Percentiles rank a stretch among this genome's conserved stretches.
Evolutionary conservation across 805 yeast species (phyloP).

Genomic region (Hanseniaspora hatyaiensis): DNA sequence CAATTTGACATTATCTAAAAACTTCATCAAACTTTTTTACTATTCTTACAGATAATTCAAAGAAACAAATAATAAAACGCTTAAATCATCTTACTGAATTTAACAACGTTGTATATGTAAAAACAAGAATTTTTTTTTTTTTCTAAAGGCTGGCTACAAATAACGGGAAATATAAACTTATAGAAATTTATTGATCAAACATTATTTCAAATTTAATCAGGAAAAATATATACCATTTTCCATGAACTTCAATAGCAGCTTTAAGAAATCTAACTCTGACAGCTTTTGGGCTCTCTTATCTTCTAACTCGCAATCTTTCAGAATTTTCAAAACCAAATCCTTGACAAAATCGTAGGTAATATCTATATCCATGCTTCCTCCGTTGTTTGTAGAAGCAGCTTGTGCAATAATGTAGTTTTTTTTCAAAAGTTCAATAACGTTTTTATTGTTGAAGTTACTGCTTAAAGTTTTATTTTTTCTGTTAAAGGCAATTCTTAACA

Average conservation of each 20-base stretch:
- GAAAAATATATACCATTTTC: conserved; percentile 96
- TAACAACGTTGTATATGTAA: no score
- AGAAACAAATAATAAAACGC: no score
- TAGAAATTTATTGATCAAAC: no score
- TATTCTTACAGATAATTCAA: no score
- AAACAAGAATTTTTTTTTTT: no score
- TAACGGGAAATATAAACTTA: no score
- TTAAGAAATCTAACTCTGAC: conserved; percentile 89
- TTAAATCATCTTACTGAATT: no score
- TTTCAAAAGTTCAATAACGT: conserved; percentile 70
- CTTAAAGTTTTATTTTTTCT: conserved; percentile 86
- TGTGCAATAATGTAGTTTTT: conserved; percentile 76
- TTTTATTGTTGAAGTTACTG: conserved; percentile 78
- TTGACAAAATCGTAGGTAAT: conserved; percentile 40
- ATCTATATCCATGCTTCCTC: conserved; percentile 22
- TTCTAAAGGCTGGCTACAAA: no score
- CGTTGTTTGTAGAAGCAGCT: conserved; percentile 35
- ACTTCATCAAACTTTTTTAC: no score
- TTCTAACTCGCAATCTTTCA: conserved; percentile 65
- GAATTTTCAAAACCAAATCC: conserved; percentile 58
- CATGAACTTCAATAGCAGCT: conserved; percentile 80
- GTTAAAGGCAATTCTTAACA: conserved; percentile 79
- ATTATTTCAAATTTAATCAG: no score
- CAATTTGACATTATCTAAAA: no score
- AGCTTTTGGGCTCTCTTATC: conserved; percentile 87